A percentile compares a stretch with the other conserved stretches of the same genome.
Evolutionary conservation across 2,329 filamentous ascomycete genomes (phyloP).

Genomic region (Calonectria fujianensis): DNA sequence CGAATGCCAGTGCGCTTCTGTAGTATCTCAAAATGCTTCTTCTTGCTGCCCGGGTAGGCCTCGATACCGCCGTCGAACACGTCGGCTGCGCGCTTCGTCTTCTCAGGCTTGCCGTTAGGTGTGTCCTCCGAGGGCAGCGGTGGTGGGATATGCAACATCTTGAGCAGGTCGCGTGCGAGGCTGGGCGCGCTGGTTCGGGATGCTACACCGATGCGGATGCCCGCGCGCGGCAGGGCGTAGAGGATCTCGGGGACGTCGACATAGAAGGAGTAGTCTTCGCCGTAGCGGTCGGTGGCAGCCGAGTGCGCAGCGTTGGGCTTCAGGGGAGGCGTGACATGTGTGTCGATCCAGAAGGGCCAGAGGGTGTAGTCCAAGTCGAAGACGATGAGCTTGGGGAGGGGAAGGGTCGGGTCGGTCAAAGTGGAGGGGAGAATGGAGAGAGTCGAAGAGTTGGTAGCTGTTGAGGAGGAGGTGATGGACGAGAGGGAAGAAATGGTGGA

Average conservation of each 20-base stretch:
- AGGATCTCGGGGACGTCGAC: constrained; percentile 81
- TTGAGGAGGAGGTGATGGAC: constrained; percentile 45
- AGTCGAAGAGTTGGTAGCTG: constrained; percentile 44
- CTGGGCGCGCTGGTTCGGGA: constrained; percentile 88
- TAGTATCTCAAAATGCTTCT: constrained; percentile 87
- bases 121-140: constrained; percentile 49
- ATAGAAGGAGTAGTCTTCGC: constrained; percentile 84
- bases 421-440: constrained; percentile 60
- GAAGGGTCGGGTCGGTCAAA: constrained; percentile 72
- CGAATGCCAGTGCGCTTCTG: constrained; percentile 81
- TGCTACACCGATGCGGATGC: constrained; percentile 80
- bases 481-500: constrained; percentile 49
- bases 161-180: constrained; percentile 87
- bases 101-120: constrained; percentile 53
- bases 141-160: constrained; percentile 78
- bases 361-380: constrained; percentile 99
- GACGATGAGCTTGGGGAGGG: constrained; percentile 88
- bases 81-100: constrained; percentile 70
- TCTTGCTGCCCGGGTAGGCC: constrained; percentile 87
- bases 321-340: constrained; percentile 87
- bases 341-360: constrained; percentile 99
- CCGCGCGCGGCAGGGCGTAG: constrained; percentile 70
- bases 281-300: constrained; percentile 71
- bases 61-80: constrained; percentile 77
- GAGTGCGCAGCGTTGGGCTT: constrained; percentile 67